A percentile compares a stretch with the other conserved stretches of the same genome.
Evolutionary conservation across 2,329 filamentous ascomycete genomes (phyloP).

Genomic region (Ustilaginoidea virens): DNA sequence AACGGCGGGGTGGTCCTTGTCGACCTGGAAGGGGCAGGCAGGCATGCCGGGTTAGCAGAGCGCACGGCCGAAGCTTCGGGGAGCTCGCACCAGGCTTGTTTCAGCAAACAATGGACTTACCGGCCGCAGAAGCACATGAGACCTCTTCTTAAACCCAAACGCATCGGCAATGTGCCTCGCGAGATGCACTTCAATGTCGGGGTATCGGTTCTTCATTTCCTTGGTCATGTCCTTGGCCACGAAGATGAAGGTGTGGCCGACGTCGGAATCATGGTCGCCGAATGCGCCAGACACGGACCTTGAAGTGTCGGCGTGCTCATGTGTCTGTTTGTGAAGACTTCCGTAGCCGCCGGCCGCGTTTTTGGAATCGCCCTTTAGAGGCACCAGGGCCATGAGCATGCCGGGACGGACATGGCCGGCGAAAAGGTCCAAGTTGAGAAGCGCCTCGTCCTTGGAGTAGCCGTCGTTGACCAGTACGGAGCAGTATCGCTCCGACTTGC

Average conservation of each 20-base stretch:
- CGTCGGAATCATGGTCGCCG: constrained; percentile 11
- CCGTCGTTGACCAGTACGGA: constrained; percentile 52
- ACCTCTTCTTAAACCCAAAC: constrained; percentile 67
- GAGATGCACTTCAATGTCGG: constrained; percentile 56
- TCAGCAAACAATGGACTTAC: constrained; percentile 24
- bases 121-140: constrained; percentile 48
- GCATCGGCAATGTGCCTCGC: constrained; percentile 62
- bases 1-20: constrained; percentile 32
- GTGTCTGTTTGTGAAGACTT: constrained; percentile 16
- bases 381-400: constrained; percentile 57
- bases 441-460: constrained; percentile 62
- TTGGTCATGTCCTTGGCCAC: constrained; percentile 55
- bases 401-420: constrained; percentile 47
- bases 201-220: constrained; percentile 49
- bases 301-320: constrained; percentile 12
- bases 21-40: constrained; percentile 18
- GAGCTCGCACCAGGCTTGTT: too few relatives aligned
- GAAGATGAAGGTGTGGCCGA: constrained; percentile 45
- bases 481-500: constrained; percentile 30
- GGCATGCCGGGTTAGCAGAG: neutral
- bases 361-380: constrained; percentile 37
- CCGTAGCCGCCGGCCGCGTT: constrained; percentile 12
- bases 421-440: constrained; percentile 62
- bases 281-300: constrained; percentile 9
- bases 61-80: neutral